phyloP scores from a whole-genome alignment of 2,329 filamentous ascomycete species.

The Chrysoporthe deuterocubensis region DNA sequence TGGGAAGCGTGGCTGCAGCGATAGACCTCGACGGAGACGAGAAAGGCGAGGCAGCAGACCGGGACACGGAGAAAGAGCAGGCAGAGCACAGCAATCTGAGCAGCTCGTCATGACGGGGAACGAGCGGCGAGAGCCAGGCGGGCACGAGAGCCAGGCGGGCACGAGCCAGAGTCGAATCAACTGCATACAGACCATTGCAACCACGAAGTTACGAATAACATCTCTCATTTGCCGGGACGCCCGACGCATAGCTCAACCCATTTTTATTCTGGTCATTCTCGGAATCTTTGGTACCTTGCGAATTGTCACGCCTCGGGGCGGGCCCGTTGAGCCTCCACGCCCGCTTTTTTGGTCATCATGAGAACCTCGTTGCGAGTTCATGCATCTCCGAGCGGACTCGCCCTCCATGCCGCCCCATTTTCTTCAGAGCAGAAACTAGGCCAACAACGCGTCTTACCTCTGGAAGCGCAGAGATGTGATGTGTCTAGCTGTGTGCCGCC shows the following conservation, averaged over 20 bases:
- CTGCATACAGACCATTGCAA: background rate
- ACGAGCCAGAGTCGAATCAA: background rate
- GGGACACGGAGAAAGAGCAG: conserved; percentile 7
- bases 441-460: background rate
- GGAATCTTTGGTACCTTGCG: background rate
- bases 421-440: background rate
- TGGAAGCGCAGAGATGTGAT: background rate
- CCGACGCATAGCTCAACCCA: background rate
- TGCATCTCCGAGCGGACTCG: background rate
- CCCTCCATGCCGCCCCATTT: background rate
- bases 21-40: conserved; percentile 44
- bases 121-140: background rate
- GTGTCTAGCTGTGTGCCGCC: background rate
- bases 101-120: conserved; percentile 16
- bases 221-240: background rate
- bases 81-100: background rate
- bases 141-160: background rate
- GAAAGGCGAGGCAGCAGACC: conserved; percentile 33
- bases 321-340: background rate
- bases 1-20: conserved; percentile 43
- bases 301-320: background rate
- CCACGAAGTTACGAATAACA: conserved; percentile 1
- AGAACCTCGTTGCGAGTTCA: background rate
- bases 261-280: background rate
- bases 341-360: background rate